Evolutionary conservation across 352 stramenopile species (phyloP).

Genomic region (Globisporangium paroecandrum): DNA sequence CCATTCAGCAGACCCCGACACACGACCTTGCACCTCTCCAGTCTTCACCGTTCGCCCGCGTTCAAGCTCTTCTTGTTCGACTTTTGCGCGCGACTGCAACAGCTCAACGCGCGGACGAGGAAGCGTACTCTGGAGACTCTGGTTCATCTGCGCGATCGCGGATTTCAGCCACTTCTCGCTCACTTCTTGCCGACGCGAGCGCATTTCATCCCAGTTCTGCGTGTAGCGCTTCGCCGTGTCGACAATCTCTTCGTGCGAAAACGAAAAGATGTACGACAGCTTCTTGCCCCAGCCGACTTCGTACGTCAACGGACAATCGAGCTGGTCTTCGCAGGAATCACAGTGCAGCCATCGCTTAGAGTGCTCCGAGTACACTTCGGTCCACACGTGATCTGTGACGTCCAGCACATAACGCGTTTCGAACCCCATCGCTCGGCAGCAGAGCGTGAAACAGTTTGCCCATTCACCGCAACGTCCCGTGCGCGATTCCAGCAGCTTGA

Average conservation of each 20-base stretch:
- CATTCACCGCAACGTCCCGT: slow-evolving; percentile 90
- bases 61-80: slow-evolving; percentile 50
- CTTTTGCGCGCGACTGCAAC: slow-evolving; percentile 31
- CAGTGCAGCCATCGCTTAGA: slow-evolving; percentile 90
- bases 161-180: slow-evolving; percentile 58
- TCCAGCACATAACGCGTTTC: slow-evolving; percentile 92
- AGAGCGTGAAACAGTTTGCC: slow-evolving; percentile 93
- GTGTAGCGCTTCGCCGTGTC: slow-evolving; percentile 88
- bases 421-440: slow-evolving; percentile 86
- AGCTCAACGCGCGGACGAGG: slow-evolving; percentile 29
- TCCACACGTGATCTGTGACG: slow-evolving; percentile 95
- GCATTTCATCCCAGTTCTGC: slow-evolving; percentile 62
- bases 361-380: slow-evolving; percentile 85
- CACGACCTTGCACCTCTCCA: slow-evolving; percentile 58
- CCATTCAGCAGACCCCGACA: slow-evolving; percentile 80
- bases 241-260: slow-evolving; percentile 84
- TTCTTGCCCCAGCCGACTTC: slow-evolving; percentile 95
- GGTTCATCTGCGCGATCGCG: slow-evolving; percentile 58
- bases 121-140: slow-evolving; percentile 24
- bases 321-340: slow-evolving; percentile 92
- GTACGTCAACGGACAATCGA: slow-evolving; percentile 92
- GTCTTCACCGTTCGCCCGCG: slow-evolving; percentile 29
- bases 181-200: slow-evolving; percentile 54
- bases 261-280: slow-evolving; percentile 90
- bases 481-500: slow-evolving; percentile 81